Evolutionary conservation across 208 protist genomes (phyloP).

Genomic region (Leishmania mexicana): DNA sequence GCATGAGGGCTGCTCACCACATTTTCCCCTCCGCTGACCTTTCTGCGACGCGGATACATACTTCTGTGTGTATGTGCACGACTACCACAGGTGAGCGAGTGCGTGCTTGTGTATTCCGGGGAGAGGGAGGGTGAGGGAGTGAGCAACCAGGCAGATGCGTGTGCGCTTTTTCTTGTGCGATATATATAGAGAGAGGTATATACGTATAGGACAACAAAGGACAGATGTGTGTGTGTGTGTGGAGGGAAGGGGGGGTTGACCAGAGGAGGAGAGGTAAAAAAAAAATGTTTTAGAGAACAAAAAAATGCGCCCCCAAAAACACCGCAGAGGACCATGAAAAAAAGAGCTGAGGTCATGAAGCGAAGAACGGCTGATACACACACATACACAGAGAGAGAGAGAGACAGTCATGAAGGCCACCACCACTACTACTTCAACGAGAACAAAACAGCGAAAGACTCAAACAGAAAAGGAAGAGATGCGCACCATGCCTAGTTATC

Average conservation of each 20-base stretch:
- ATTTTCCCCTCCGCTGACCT: not conserved
- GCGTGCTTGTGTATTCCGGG: not conserved
- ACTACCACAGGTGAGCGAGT: not conserved
- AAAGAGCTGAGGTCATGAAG: not conserved
- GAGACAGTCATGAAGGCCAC: constrained; percentile 7
- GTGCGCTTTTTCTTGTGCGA: not conserved
- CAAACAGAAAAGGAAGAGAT: not conserved
- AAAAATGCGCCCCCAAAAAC: not conserved
- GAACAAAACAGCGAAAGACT: not conserved
- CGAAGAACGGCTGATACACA: not conserved
- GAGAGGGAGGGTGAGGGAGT: not conserved
- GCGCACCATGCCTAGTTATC: not conserved
- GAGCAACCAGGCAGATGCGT: not conserved
- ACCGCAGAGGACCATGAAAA: not conserved
- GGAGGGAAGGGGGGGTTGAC: not conserved
- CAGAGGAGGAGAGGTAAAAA: not conserved
- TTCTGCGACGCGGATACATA: not conserved
- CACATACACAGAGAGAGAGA: constrained; percentile 5
- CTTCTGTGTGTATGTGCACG: not conserved
- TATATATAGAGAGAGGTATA: not conserved
- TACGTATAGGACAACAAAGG: not conserved
- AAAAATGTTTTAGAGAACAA: not conserved
- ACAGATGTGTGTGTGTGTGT: not conserved
- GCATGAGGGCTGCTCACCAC: not conserved
- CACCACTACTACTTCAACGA: not conserved